Base-by-base conservation (phyloP, 2,329 filamentous ascomycete species). In the Alternaria atra region DNA sequence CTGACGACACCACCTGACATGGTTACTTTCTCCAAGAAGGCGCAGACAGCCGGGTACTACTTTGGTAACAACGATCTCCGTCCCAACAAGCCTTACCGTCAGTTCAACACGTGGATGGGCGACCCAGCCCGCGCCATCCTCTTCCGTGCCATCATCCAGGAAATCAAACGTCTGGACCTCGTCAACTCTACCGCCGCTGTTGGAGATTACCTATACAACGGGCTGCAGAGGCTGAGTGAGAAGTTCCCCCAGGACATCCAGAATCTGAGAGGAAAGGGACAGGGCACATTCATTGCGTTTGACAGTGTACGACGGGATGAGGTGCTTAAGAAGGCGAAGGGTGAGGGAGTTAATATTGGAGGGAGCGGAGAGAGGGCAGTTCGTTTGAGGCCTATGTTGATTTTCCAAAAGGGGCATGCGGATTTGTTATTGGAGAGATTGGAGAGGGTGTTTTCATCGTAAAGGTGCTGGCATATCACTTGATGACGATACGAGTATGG, bases 41-140 rank as follows among this genome's bases (percentile, higher is more conserved):
- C 93, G 3, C 93, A 97, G 82, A 92, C 93, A 2, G 93, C 94
- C 6, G 93, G 93, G 34, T 97, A 94, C 86, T 97, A 95, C 85
- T 97, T 89, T 77, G 90, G 90, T 63, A 90, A 95, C 84, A 86
- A 88, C 9, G 89, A 87, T 42, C 85, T 97, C 69, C 86, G 91
- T 12, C 93, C 93, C 64, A 97, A 97, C 84, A 94, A 94, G 86
- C 91, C 94, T 6, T 97, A 97, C 85, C 90, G 93, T 64, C 93
- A 97, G 82, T 97, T 97, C 86, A 97, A 97, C 85, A 97, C 93
- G 50, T 97, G 93, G 93, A 96, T 97, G 90, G 93, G 93, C 73
- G 93, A 97, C 82, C 93, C 93, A 15, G 90, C 91, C 13, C 89
- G 92, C 61, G 92, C 91, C 15, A 83, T 97, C 61, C 85, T 97